These are phyloP conservation scores for Mycena rosella DNA, from an alignment of 768 basidiomycete genomes.

Conservation along the genomic window DNA sequence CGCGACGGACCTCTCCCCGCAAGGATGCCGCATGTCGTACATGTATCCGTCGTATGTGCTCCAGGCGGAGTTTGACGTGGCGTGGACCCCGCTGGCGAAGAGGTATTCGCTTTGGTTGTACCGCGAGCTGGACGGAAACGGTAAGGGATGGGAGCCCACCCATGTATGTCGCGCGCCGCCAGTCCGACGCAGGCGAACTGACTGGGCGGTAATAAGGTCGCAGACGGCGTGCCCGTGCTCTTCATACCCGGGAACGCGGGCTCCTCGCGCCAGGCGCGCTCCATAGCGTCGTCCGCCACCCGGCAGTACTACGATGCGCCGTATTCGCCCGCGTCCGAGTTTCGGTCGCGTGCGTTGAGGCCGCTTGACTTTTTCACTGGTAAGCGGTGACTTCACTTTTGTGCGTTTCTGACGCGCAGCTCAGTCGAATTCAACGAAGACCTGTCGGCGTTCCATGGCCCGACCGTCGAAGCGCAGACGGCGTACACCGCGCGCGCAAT, in stretches of 20 bases:
- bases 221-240: constrained; percentile 83
- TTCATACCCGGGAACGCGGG: constrained; percentile 99
- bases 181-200: background rate
- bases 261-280: constrained; percentile 92
- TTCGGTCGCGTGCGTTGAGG: constrained; percentile 60
- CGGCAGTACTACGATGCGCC: constrained; percentile 83
- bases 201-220: constrained; percentile 32
- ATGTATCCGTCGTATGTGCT: constrained; percentile 93
- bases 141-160: constrained; percentile 75
- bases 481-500: constrained; percentile 80
- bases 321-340: constrained; percentile 64
- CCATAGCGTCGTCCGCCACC: constrained; percentile 92
- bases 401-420: constrained; percentile 1
- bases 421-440: constrained; percentile 96
- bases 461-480: constrained; percentile 87
- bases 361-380: constrained; percentile 91
- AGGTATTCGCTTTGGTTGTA: constrained; percentile 94
- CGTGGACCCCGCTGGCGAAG: constrained; percentile 77
- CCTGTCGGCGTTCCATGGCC: constrained; percentile 93
- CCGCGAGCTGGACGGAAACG: constrained; percentile 66
- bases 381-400: constrained; percentile 48
- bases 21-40: constrained; percentile 97
- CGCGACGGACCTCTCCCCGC: constrained; percentile 74
- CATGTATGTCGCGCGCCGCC: constrained; percentile 57
- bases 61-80: constrained; percentile 72